Conservation (phyloP, 2,329 filamentous ascomycete genomes). For the Sphaerulina musiva region DNA sequence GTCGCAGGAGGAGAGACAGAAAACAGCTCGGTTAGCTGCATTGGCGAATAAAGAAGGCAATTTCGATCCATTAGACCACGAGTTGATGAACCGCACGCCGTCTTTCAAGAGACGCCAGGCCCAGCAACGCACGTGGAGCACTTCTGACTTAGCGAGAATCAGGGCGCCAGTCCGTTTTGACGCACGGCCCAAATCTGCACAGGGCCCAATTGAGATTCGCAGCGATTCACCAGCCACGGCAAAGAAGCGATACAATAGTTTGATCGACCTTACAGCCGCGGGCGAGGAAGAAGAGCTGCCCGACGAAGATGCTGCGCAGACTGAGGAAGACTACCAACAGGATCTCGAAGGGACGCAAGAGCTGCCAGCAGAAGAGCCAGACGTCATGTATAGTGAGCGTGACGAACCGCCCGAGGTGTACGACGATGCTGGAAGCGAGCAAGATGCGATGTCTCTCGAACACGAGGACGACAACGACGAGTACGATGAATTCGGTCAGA, state of each 20-base stretch:
- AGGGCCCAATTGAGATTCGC: not conserved
- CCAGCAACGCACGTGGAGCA: not conserved
- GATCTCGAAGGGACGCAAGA: constrained; percentile 13
- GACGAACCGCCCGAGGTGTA: constrained; percentile 8
- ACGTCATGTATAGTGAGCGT: constrained; percentile 12
- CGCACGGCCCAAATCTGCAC: constrained; percentile 5
- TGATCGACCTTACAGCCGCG: not conserved
- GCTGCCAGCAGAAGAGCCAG: constrained; percentile 8
- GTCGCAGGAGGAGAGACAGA: constrained; percentile 35
- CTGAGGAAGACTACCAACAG: constrained; percentile 14
- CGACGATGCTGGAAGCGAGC: constrained; percentile 11
- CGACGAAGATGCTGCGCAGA: constrained; percentile 9
- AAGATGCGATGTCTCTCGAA: constrained; percentile 9
- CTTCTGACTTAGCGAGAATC: constrained; percentile 8
- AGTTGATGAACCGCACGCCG: not conserved
- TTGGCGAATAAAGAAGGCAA: not conserved
- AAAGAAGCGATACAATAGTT: constrained; percentile 4
- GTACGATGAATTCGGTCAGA: constrained; percentile 34
- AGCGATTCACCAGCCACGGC: constrained; percentile 4
- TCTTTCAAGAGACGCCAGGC: constrained; percentile 1
- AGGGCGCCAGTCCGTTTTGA: constrained; percentile 9
- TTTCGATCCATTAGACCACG: not conserved
- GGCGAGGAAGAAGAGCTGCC: constrained; percentile 14
- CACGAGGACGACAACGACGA: constrained; percentile 31
- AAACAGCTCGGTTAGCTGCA: constrained; percentile 13